Percentiles rank a stretch among this genome's conserved stretches.
phyloP scores from a whole-genome alignment of 345 rosid species.

The Bruguiera parviflora region DNA sequence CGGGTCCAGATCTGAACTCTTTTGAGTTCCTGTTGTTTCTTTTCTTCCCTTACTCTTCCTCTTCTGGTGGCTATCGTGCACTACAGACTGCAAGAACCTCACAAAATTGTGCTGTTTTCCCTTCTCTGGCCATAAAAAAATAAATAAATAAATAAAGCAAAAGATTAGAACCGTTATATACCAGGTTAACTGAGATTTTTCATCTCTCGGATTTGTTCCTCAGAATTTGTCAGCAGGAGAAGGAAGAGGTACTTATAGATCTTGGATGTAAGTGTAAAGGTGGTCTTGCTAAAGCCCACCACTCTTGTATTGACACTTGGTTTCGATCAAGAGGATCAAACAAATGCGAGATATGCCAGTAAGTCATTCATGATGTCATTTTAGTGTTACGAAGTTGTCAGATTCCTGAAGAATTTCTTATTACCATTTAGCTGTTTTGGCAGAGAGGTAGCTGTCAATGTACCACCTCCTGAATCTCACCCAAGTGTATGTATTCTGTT shows the following conservation, averaged over 20 bases:
- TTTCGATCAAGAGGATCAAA: slow-evolving; percentile 81
- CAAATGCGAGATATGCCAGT: slow-evolving; percentile 91
- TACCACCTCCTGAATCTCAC: slow-evolving; percentile 64
- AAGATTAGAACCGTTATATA: too few relatives aligned
- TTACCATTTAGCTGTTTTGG: slow-evolving; percentile 19
- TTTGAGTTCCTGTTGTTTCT: too few relatives aligned
- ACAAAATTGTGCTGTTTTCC: too few relatives aligned
- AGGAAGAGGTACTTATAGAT: slow-evolving; percentile 71
- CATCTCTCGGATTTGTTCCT: slow-evolving; percentile 9
- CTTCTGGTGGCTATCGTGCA: too few relatives aligned
- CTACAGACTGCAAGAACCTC: too few relatives aligned
- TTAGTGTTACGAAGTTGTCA: background rate
- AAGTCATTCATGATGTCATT: slow-evolving; percentile 29
- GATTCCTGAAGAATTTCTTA: background rate
- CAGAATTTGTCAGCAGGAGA: slow-evolving; percentile 88
- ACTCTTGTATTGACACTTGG: slow-evolving; percentile 84
- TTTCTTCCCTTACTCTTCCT: too few relatives aligned
- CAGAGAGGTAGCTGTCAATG: slow-evolving; percentile 68
- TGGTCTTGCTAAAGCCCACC: slow-evolving; percentile 75
- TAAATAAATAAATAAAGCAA: too few relatives aligned
- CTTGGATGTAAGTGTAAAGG: slow-evolving; percentile 89
- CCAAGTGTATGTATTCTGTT: slow-evolving; percentile 57
- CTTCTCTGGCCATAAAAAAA: too few relatives aligned
- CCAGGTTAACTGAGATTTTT: too few relatives aligned
- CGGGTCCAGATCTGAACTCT: too few relatives aligned